phyloP scores from a whole-genome alignment of 2,329 filamentous ascomycete species.

The Dryadomyces quercus-mongolicae region DNA sequence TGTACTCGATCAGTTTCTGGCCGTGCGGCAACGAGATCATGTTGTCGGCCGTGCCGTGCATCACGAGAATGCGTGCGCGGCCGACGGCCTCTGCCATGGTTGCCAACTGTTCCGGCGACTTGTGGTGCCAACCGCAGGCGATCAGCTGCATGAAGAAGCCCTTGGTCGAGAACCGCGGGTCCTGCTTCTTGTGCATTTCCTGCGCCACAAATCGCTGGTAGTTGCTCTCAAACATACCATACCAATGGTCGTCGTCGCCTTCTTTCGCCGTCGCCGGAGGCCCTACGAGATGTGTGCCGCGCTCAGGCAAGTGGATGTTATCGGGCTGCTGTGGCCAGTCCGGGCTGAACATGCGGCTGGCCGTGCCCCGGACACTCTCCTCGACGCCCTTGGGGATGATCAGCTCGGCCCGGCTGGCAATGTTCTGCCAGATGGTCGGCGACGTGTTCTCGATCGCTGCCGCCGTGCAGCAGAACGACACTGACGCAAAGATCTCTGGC shows the following conservation, averaged over 20 bases:
- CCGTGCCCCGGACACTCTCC: slow-evolving; percentile 50
- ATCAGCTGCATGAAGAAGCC: slow-evolving; percentile 69
- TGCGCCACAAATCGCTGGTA: slow-evolving; percentile 73
- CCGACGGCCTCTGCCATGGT: slow-evolving; percentile 58
- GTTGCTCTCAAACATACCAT: slow-evolving; percentile 51
- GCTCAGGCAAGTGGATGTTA: slow-evolving; percentile 32
- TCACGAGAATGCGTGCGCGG: slow-evolving; percentile 59
- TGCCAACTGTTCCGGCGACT: slow-evolving; percentile 53
- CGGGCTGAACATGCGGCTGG: slow-evolving; percentile 52
- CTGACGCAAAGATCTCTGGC: slow-evolving; percentile 39
- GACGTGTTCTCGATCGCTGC: slow-evolving; percentile 48
- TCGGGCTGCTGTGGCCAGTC: slow-evolving; percentile 54
- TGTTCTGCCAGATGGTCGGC: slow-evolving; percentile 47
- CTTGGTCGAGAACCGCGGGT: slow-evolving; percentile 47
- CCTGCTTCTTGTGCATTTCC: slow-evolving; percentile 59
- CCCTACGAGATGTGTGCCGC: slow-evolving; percentile 11
- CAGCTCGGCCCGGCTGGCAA: slow-evolving; percentile 42
- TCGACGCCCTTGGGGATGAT: slow-evolving; percentile 61
- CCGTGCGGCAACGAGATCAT: slow-evolving; percentile 69
- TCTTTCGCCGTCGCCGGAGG: slow-evolving; percentile 3
- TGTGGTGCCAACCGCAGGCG: slow-evolving; percentile 70
- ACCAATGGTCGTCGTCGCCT: slow-evolving; percentile 3
- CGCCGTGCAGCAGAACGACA: slow-evolving; percentile 51
- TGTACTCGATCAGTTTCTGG: slow-evolving; percentile 49
- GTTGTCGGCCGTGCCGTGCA: slow-evolving; percentile 65